Base-by-base conservation (phyloP, 2,329 filamentous ascomycete species). In the Sclerotinia subarctica region DNA sequence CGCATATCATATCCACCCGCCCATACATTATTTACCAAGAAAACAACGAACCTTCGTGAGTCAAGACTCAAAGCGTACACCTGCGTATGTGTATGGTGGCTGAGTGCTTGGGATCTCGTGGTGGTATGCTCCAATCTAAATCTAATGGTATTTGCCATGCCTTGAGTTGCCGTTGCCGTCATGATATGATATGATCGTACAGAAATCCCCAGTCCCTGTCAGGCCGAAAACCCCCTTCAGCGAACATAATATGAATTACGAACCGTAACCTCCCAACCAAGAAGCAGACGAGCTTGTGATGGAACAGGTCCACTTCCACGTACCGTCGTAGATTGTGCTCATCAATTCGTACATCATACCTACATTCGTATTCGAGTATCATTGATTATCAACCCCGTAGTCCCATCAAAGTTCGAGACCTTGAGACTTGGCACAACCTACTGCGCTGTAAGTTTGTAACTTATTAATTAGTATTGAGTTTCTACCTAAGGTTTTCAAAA, bases 71-170 rank as follows among this genome's bases (percentile, higher is more conserved):
- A 38, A 21, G 7, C 46, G 44, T 46, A 49, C 32, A 35, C 10
- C 32, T 52, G 47, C 29, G 59, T 63, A 49, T 32, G 32, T 51
- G 44, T 53, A 11, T 51, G 64, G 64, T 66, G 64, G 64, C 64
- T 66, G 53, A 66, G 53, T 66, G 29, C 53, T 38, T 58, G 29
- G 51, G 52, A 52, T 38, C 21, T 49, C n/a, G 57, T 35, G 44
- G 46, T 42, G 46, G 46, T 63, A 46, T 51, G 44, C 26, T 32
- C 35, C 42, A 46, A 46, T 62, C 44, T 62, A 47, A 35, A 51
- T 54, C 19, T 32, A 47, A 56, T 42, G 49, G 32, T 38, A 46
- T 13, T 52, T 60, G 24, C 57, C 51, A 35, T 38, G 26, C 26
- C 51, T 29, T 29, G n/a, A 42, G 29, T 56, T 56, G 29, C 53